Evolutionary conservation across 208 protist species (phyloP), one percentile per base, ranked within the genome.

Genomic region (Trypanosoma rangeli): DNA sequence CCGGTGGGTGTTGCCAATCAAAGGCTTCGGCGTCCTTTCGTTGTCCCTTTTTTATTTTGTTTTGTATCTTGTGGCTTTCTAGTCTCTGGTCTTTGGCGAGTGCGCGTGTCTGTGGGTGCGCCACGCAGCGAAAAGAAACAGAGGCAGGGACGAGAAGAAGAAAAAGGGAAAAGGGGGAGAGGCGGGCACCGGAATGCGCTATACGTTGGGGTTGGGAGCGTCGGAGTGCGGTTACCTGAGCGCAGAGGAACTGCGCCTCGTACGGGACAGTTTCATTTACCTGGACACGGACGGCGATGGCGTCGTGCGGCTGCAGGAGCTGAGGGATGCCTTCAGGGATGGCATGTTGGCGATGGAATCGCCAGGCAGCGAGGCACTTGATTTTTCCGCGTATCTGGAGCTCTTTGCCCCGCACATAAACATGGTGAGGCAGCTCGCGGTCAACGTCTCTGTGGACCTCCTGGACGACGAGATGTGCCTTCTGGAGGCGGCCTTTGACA

Each of bases 241-340:
- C 44, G 13, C 44, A 31, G 61, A 75, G 26, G 70, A 70, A 33
- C 29, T 50, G 61, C 55, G 35, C 20, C 28, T 69, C 20, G 28
- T 75, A 10, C 70, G 70, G 3, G 70, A 75, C 33, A 61, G 55
- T 48, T 75, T 75, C 31, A 59, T 75, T 35, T 37, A 28, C 13
- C 44, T 74, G 16, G 69, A 74, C 52, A 37, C 28, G 16, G 63
- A 75, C 24, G 62, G 70, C 5, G 70, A 75, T 16, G 70, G 63
- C 8, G 10, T 69, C 18, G 26, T 75, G 44, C 29, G 39, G 28
- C n/a, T 55, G 37, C n/a, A 60, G 20, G 70, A 70, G 20, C 37
- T 59, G 48, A 20, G 28, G 4, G 18, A 31, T 16, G 37, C 20
- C 29, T 61, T 68, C 37, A 22, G 29, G 29, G 57, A 64, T n/a